A percentile compares a stretch with the other conserved stretches of the same genome.
Evolutionary conservation across 2,329 filamentous ascomycete genomes (phyloP).

Genomic region (Sporothrix pallida): DNA sequence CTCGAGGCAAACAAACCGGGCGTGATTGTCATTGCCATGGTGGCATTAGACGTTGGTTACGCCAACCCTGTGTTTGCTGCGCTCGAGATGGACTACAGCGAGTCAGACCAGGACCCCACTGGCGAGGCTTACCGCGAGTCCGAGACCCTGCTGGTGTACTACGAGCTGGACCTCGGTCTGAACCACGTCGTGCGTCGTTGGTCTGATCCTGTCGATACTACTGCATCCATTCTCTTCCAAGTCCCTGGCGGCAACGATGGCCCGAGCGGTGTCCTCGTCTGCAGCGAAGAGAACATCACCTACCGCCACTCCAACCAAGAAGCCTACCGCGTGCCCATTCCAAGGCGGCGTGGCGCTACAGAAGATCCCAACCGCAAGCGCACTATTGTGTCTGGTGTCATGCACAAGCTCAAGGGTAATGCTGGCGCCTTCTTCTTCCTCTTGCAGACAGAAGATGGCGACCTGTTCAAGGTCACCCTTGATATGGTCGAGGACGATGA

Average conservation of each 20-base stretch:
- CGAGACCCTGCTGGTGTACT: constrained; percentile 93
- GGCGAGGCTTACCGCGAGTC: constrained; percentile 80
- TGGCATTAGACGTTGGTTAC: constrained; percentile 92
- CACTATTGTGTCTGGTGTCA: constrained; percentile 85
- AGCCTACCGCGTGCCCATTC: constrained; percentile 86
- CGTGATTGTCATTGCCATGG: constrained; percentile 85
- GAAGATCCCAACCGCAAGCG: constrained; percentile 93
- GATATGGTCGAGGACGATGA: constrained; percentile 85
- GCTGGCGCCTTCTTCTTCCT: constrained; percentile 95
- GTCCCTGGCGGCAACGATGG: constrained; percentile 93
- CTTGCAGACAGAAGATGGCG: constrained; percentile 94
- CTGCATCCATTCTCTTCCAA: constrained; percentile 88
- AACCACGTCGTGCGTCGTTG: constrained; percentile 98
- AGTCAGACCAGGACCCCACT: constrained; percentile 87
- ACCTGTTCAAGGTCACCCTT: constrained; percentile 94
- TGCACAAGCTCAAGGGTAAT: constrained; percentile 89
- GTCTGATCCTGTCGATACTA: constrained; percentile 91
- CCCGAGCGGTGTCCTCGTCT: constrained; percentile 93
- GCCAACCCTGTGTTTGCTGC: constrained; percentile 96
- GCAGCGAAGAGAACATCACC: constrained; percentile 90
- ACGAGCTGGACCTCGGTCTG: constrained; percentile 93
- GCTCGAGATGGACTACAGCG: constrained; percentile 90
- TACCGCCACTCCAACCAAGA: constrained; percentile 97
- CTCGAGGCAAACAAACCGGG: constrained; percentile 94
- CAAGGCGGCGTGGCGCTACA: constrained; percentile 81